Percentiles rank a stretch among this genome's conserved stretches.
Evolutionary conservation across 208 protist species (phyloP).

Genomic region (Giardia duodenalis): DNA sequence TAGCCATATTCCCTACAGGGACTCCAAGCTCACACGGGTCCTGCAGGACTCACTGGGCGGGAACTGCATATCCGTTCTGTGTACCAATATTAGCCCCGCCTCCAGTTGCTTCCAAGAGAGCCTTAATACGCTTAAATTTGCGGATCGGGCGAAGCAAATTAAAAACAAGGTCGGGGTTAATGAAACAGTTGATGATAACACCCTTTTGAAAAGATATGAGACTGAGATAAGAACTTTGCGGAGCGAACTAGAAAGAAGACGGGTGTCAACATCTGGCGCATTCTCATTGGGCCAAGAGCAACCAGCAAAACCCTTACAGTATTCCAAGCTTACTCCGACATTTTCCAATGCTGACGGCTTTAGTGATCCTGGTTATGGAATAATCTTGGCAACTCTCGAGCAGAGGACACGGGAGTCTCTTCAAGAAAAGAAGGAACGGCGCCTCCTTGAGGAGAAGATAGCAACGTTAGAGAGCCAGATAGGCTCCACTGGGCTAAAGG

Average conservation of each 20-base stretch:
- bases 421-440: not conserved
- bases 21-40: conserved; percentile 51
- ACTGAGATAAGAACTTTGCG: not conserved
- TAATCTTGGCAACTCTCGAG: not conserved
- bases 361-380: not conserved
- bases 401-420: not conserved
- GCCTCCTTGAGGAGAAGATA: not conserved
- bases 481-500: not conserved
- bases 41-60: conserved; percentile 48
- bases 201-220: not conserved
- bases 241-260: not conserved
- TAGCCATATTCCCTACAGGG: conserved; percentile 30
- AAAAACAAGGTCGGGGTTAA: not conserved
- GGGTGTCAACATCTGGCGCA: no score
- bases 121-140: not conserved
- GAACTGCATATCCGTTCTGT: conserved; percentile 41
- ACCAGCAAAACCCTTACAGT: no score
- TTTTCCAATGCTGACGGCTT: not conserved
- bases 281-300: no score
- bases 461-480: not conserved
- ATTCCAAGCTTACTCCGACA: no score
- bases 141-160: conserved; percentile 10
- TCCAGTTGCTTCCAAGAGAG: not conserved
- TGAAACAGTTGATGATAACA: not conserved
- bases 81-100: not conserved